These are phyloP conservation scores for Malassezia equina DNA, from an alignment of 1,284 basidiomycete species.

Conservation along the genomic window DNA sequence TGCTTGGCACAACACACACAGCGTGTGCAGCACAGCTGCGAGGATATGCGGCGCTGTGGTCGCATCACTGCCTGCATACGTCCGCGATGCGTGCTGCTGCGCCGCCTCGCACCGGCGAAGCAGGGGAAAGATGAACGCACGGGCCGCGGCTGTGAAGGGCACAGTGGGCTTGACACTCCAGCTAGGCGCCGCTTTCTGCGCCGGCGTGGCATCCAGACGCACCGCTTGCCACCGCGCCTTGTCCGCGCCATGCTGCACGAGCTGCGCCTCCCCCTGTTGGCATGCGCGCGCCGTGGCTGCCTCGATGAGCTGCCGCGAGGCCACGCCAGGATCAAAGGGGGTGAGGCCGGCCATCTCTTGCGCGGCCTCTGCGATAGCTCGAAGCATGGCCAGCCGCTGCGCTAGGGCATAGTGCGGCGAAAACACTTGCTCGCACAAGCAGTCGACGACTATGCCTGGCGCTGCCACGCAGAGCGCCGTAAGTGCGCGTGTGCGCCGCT, in stretches of 20 bases:
- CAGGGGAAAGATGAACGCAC: constrained; percentile 9
- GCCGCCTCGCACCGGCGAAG: neutral
- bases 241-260: constrained; percentile 8
- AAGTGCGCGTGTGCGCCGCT: constrained; percentile 63
- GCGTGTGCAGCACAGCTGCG: constrained; percentile 11
- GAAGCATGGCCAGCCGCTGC: constrained; percentile 74
- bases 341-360: constrained; percentile 63
- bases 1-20: constrained; percentile 7
- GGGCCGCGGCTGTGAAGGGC: constrained; percentile 1
- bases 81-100: neutral
- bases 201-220: neutral
- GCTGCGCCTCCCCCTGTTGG: constrained; percentile 16
- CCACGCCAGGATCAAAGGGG: neutral
- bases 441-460: constrained; percentile 63
- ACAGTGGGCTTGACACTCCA: constrained; percentile 49
- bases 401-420: constrained; percentile 75
- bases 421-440: constrained; percentile 75
- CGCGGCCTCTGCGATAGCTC: constrained; percentile 71
- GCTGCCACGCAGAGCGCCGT: constrained; percentile 69
- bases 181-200: neutral
- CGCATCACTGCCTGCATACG: constrained; percentile 8
- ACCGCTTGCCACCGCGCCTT: constrained; percentile 1
- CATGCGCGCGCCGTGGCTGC: constrained; percentile 7
- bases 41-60: neutral
- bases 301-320: neutral